Percentiles rank a stretch among this genome's conserved stretches.
Conservation (phyloP, 1,139 yeast genomes). For the Blastobotrys apis region DNA sequence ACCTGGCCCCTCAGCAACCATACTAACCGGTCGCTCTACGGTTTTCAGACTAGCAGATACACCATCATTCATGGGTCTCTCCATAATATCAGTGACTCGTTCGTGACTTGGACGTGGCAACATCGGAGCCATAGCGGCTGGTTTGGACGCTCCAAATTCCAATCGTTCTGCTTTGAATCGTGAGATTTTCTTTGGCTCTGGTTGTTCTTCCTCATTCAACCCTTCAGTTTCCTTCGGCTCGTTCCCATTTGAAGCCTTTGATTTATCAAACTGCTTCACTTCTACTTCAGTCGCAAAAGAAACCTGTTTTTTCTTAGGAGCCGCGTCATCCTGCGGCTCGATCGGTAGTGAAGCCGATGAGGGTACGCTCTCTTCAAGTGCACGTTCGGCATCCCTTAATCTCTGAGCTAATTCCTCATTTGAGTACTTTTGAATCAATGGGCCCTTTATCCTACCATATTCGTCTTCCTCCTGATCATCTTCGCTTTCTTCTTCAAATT, state of each 20-base stretch:
- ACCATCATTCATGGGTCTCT: not conserved
- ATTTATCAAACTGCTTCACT: constrained; percentile 33
- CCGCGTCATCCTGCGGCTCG: not conserved
- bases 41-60: not conserved
- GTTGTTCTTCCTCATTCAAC: constrained; percentile 24
- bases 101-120: constrained; percentile 7
- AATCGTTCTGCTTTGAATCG: constrained; percentile 32
- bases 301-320: constrained; percentile 25
- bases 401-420: constrained; percentile 11
- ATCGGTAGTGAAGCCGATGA: not conserved
- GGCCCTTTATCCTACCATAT: constrained; percentile 35
- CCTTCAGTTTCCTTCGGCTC: constrained; percentile 2
- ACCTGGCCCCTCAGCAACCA: no score
- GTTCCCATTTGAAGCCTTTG: constrained; percentile 4
- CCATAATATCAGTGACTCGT: constrained; percentile 18
- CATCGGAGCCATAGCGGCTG: not conserved
- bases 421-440: constrained; percentile 1
- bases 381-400: constrained; percentile 10
- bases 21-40: no score
- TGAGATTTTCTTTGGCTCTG: constrained; percentile 26
- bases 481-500: constrained; percentile 38
- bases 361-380: constrained; percentile 2
- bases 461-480: constrained; percentile 39
- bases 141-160: constrained; percentile 4
- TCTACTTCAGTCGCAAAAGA: constrained; percentile 34